Conservation (phyloP, 768 basidiomycete genomes). For the Pulveroboletus frians region DNA sequence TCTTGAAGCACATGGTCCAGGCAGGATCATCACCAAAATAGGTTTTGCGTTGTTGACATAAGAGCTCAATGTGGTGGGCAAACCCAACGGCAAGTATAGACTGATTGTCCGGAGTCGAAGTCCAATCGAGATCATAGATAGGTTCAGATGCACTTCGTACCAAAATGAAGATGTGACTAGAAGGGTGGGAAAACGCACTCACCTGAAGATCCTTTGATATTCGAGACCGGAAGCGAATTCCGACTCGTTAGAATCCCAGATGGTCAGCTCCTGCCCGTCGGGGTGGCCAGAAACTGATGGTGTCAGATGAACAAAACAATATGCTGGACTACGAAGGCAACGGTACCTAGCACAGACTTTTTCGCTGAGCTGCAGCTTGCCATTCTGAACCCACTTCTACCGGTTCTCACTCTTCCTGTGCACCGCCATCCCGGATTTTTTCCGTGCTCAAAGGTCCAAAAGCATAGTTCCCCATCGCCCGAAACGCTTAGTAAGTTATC, state of each 20-base stretch:
- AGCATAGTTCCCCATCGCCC: conserved; percentile 71
- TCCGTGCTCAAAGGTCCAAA: conserved; percentile 68
- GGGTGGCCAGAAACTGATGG: conserved; percentile 52
- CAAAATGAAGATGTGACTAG: neutral
- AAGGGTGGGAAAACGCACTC: conserved; percentile 11
- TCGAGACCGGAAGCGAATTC: conserved; percentile 92
- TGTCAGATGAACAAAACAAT: conserved; percentile 2
- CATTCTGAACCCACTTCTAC: conserved; percentile 55
- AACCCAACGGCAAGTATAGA: conserved; percentile 92
- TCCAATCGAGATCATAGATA: conserved; percentile 89
- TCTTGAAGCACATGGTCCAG: conserved; percentile 66
- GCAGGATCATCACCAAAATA: conserved; percentile 81
- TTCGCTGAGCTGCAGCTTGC: conserved; percentile 87
- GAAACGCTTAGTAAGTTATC: conserved; percentile 81
- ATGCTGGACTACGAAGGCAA: neutral
- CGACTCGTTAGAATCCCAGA: conserved; percentile 95
- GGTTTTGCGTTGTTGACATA: conserved; percentile 90
- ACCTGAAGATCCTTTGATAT: conserved; percentile 61
- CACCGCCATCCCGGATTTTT: conserved; percentile 47
- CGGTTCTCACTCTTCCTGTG: conserved; percentile 72
- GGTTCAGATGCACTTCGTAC: conserved; percentile 38
- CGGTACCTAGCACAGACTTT: conserved; percentile 82
- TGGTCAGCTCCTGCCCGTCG: conserved; percentile 76
- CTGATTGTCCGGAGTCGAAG: conserved; percentile 82
- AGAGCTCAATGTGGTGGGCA: conserved; percentile 67